Evolutionary conservation across 1,284 basidiomycete species (phyloP), one percentile per base, ranked within the genome.

Genomic region (Xanthoconium separans): DNA sequence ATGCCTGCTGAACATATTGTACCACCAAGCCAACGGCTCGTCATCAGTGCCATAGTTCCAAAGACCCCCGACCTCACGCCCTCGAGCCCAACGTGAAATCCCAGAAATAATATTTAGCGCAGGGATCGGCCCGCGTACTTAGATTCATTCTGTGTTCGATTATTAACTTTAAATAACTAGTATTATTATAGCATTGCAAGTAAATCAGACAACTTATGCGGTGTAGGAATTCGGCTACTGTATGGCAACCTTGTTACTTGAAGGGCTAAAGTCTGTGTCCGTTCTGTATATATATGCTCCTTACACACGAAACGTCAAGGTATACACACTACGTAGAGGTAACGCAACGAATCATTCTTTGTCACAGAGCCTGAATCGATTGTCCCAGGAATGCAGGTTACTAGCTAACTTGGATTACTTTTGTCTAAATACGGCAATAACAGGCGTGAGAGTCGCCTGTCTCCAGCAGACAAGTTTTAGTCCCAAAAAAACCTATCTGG

Each of bases 11-110:
- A 72, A 44, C 64, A 67, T 55, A 50, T 61, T 55, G 64, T 75
- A 33, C 70, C 74, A 34, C 72, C 73, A 12, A 73, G 73, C 42
- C 72, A 75, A 56, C 62, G 64, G 34, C 68, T 74, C 37, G 51
- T 70, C 31, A 73, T 72, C 51, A 62, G 63, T 44, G 24, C 58
- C 27, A 44, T 58, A 18, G 24, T 50, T 18, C 46, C 62, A 44
- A 54, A 44, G 41, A 50, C 47, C 31, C 48, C 44, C 29, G 54
- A 53, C 6, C 16, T 34, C 20, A 42, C 22, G 6, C 24, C 42
- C 20, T 16, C 37, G 4, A 50, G 6, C 18, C 24, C 45, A 8
- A 55, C 20, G 22, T 50, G 47, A 55, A 37, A 43, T 37, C 18
- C 4, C n/a, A 18, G 2, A 33, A 41, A 44, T 29, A 10, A 9